Conservation (phyloP, 1,284 basidiomycete genomes). For the Trichosporon ovoides region DNA sequence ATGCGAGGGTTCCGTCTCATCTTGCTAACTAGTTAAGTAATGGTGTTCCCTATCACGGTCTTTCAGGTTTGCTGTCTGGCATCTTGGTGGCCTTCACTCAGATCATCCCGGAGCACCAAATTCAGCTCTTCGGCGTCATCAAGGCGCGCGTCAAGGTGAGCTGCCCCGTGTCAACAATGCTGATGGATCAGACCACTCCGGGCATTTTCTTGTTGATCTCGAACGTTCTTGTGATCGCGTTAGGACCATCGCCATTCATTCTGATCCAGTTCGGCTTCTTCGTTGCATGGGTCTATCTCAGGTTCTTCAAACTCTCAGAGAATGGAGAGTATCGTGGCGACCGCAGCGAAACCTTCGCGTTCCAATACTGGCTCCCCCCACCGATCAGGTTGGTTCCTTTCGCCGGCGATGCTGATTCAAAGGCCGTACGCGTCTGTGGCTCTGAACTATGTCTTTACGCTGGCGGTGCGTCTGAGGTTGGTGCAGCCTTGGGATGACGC, state of each 20-base stretch:
- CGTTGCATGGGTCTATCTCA: constrained; percentile 86
- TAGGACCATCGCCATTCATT: constrained; percentile 89
- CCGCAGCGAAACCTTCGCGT: constrained; percentile 91
- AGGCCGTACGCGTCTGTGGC: constrained; percentile 56
- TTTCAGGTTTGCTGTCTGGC: constrained; percentile 83
- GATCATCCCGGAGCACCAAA: constrained; percentile 93
- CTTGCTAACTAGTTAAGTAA: constrained; percentile 55
- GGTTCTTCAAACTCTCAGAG: constrained; percentile 87
- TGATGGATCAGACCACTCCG: constrained; percentile 63
- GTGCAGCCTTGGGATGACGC: constrained; percentile 71
- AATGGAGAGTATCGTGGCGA: constrained; percentile 63
- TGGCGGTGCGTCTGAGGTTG: constrained; percentile 59
- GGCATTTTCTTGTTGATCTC: constrained; percentile 91
- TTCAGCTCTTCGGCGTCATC: constrained; percentile 81
- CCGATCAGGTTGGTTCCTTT: constrained; percentile 65
- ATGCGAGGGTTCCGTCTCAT: too few species aligned
- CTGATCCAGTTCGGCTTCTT: constrained; percentile 98
- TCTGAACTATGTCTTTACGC: constrained; percentile 63
- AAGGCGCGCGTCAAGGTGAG: constrained; percentile 82
- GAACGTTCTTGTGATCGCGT: constrained; percentile 77
- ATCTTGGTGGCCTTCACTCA: constrained; percentile 95
- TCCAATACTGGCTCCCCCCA: constrained; percentile 94
- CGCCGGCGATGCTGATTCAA: constrained; percentile 49
- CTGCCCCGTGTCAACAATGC: background rate
- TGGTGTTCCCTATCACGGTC: constrained; percentile 82